Conservation (phyloP, 768 basidiomycete genomes). For the Tubosaeta brunneosetosa region DNA sequence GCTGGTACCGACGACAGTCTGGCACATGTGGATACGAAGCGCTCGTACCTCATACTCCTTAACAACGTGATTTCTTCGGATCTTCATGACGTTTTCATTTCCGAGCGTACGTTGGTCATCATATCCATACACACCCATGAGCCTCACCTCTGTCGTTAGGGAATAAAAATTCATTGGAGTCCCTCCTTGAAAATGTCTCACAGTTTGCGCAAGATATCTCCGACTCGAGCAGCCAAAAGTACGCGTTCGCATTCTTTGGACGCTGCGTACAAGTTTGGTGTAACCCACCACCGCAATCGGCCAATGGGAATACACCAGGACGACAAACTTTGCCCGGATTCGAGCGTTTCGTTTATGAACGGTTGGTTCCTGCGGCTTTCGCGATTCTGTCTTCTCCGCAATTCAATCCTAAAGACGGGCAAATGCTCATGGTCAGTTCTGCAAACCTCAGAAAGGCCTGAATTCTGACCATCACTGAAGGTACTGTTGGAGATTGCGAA, state of each 20-base stretch:
- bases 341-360: conserved; percentile 87
- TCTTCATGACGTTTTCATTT: conserved; percentile 80
- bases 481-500: conserved; percentile 86
- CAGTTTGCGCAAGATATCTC: conserved; percentile 68
- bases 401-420: conserved; percentile 87
- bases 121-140: neutral
- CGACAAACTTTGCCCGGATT: conserved; percentile 71
- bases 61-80: conserved; percentile 78
- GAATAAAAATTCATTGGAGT: conserved; percentile 66
- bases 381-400: conserved; percentile 70
- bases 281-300: conserved; percentile 37
- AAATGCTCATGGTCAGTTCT: conserved; percentile 68
- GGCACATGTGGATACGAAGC: conserved; percentile 76
- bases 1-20: conserved; percentile 84
- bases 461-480: conserved; percentile 35
- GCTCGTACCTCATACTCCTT: conserved; percentile 81
- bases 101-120: conserved; percentile 57
- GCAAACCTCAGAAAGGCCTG: neutral
- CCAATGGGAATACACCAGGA: conserved; percentile 31
- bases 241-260: conserved; percentile 75
- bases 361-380: conserved; percentile 78
- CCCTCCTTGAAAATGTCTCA: conserved; percentile 70
- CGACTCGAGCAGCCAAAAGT: conserved; percentile 72
- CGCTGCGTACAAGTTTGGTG: conserved; percentile 68
- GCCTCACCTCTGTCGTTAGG: conserved; percentile 31